Base-by-base conservation (phyloP, 768 basidiomycete species). In the Cytidiella melzeri region DNA sequence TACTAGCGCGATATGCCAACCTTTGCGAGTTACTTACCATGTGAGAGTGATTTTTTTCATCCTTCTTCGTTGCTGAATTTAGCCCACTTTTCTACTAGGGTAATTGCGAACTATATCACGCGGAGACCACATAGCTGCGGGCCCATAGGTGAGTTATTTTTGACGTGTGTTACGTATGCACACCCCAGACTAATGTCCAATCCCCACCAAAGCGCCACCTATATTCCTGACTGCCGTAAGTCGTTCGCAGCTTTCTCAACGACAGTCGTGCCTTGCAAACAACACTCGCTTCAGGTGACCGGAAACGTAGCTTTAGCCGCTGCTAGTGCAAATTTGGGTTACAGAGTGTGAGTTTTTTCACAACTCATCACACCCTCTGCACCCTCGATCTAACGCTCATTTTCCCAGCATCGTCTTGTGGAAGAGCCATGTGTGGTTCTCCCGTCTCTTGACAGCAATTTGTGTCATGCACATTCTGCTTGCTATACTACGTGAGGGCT, bases 271-370 rank as follows among this genome's bases (percentile, higher is more conserved):
- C 21, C 19, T 43, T 20, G 13, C 7, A 43, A 4, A 4, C 20
- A 12, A 19, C 41, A 18, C 5, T 43, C 27, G 11, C 20, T 5
- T 4, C 20, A 50, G 48, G 28, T 44, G 5, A 9, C 23, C 9
- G 48, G 48, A 44, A 50, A 44, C 23, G 21, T 23, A 5, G 48
- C 48, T 2, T 15, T 50, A 15, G 48, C 48, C 15, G 41, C 42
- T 3, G 48, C 48, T n/a, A 50, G 48, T 43, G 34, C 48, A 23
- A 50, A 50, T 23, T 28, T 50, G 27, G 48, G 41, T 3, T 34
- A 43, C 15, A 41, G 48, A 25, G 41, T 42, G 48, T 50, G 25
- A 25, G 48, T 44, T 6, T 27, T 21, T 15, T 10, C n/a, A 28
- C 18, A 6, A 20, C 10, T 15, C 15, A 7, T 15, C n/a, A 15